Evolutionary conservation across 2,329 filamentous ascomycete species (phyloP).

Genomic region (Alternaria sp.): DNA sequence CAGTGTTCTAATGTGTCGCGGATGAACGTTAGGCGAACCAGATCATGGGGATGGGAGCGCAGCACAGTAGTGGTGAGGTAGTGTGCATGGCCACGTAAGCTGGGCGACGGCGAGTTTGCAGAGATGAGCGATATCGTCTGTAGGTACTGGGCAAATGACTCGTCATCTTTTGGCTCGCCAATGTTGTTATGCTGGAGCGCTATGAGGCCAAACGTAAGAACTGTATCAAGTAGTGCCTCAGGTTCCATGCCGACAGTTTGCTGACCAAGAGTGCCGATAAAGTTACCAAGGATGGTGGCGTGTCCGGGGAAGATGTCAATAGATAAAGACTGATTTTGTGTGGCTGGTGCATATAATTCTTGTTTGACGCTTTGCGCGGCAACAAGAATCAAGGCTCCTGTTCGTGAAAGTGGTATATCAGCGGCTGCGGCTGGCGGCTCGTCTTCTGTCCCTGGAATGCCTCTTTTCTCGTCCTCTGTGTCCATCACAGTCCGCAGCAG

Average conservation of each 20-base stretch:
- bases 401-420: conserved; percentile 65
- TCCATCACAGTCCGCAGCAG: conserved; percentile 57
- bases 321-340: conserved; percentile 40
- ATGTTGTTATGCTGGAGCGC: conserved; percentile 58
- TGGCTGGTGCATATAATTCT: conserved; percentile 58
- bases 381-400: conserved; percentile 64
- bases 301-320: conserved; percentile 64
- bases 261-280: conserved; percentile 55
- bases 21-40: conserved; percentile 63
- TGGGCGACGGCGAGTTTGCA: conserved; percentile 59
- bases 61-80: conserved; percentile 60
- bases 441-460: conserved; percentile 61
- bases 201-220: conserved; percentile 62
- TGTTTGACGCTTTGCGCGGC: conserved; percentile 61
- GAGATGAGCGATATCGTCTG: conserved; percentile 60
- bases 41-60: conserved; percentile 62
- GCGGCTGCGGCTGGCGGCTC: conserved; percentile 62
- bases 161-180: conserved; percentile 59
- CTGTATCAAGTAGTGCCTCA: conserved; percentile 63
- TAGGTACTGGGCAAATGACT: conserved; percentile 63
- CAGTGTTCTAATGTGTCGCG: conserved; percentile 64
- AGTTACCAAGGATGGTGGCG: conserved; percentile 61
- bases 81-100: conserved; percentile 59
- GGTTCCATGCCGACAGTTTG: conserved; percentile 52
- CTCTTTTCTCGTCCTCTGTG: conserved; percentile 51